Conservation (phyloP, 177 flowering plant genomes). For the Vitis hybrid region DNA sequence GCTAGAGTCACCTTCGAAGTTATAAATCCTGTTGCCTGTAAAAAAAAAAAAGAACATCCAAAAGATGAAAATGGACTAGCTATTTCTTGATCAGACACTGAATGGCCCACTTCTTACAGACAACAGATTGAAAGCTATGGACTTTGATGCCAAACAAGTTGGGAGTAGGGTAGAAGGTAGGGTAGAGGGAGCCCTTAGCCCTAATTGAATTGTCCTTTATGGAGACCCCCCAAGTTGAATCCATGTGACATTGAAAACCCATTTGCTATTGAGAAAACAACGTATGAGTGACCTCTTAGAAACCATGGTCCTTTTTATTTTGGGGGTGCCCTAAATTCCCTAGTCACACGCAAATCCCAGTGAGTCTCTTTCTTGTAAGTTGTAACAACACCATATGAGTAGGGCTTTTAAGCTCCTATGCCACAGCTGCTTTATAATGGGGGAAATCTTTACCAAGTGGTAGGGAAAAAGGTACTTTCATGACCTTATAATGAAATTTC, state of each 20-base stretch:
- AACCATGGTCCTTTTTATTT: neutral
- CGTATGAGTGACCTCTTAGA: neutral
- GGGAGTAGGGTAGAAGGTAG: constrained; percentile 8
- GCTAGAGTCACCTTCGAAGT: constrained; percentile 7
- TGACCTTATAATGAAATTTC: too few species aligned
- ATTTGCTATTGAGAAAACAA: constrained; percentile 4
- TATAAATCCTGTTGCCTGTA: neutral
- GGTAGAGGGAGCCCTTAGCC: constrained; percentile 12
- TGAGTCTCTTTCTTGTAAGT: neutral
- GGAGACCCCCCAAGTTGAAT: constrained; percentile 9
- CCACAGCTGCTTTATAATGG: too few species aligned
- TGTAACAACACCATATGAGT: too few species aligned
- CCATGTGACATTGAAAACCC: constrained; percentile 22
- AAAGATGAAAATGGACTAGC: too few species aligned
- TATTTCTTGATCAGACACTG: constrained; percentile 8
- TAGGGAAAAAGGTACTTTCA: too few species aligned
- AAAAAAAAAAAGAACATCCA: neutral
- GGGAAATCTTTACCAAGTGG: too few species aligned
- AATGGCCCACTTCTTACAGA: constrained; percentile 16
- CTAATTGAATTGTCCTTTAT: constrained; percentile 22
- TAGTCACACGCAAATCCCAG: neutral
- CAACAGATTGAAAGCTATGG: constrained; percentile 22
- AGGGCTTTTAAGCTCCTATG: too few species aligned
- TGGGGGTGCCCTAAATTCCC: neutral
- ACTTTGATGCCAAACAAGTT: constrained; percentile 12